These are phyloP conservation scores for Trichosporon sp. DNA, from an alignment of 1,284 basidiomycete species.

Conservation along the genomic window DNA sequence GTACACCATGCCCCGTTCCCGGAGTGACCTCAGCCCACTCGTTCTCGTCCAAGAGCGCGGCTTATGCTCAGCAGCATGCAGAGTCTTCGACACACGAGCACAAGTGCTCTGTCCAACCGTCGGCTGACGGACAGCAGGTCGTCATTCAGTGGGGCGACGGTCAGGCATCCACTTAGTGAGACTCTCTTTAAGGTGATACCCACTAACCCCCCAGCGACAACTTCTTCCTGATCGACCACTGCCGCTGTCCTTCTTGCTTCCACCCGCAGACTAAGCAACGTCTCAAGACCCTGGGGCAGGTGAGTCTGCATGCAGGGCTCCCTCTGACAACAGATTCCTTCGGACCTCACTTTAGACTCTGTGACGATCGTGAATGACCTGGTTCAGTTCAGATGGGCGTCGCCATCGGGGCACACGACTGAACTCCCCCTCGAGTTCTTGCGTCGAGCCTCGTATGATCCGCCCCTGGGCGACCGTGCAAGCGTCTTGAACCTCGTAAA, in stretches of 20 bases:
- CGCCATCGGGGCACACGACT: constrained; percentile 58
- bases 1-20: not conserved
- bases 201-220: constrained; percentile 55
- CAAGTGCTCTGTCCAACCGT: not conserved
- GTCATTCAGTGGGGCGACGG: not conserved
- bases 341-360: constrained; percentile 54
- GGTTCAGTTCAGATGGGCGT: constrained; percentile 50
- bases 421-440: constrained; percentile 59
- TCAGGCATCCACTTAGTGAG: not conserved
- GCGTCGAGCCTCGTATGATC: constrained; percentile 20
- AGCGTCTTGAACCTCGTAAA: not conserved
- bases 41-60: not conserved
- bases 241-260: constrained; percentile 79
- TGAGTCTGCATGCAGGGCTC: constrained; percentile 37
- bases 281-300: constrained; percentile 76
- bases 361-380: constrained; percentile 16
- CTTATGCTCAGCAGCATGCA: not conserved
- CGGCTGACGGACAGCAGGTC: not conserved
- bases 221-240: constrained; percentile 76
- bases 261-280: constrained; percentile 87
- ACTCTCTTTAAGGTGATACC: not conserved
- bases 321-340: constrained; percentile 58
- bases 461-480: constrained; percentile 15
- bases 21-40: not conserved
- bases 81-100: not conserved